Evolutionary conservation across 2,329 filamentous ascomycete species (phyloP).

Genomic region (Monilinia vaccinii-corymbosi): DNA sequence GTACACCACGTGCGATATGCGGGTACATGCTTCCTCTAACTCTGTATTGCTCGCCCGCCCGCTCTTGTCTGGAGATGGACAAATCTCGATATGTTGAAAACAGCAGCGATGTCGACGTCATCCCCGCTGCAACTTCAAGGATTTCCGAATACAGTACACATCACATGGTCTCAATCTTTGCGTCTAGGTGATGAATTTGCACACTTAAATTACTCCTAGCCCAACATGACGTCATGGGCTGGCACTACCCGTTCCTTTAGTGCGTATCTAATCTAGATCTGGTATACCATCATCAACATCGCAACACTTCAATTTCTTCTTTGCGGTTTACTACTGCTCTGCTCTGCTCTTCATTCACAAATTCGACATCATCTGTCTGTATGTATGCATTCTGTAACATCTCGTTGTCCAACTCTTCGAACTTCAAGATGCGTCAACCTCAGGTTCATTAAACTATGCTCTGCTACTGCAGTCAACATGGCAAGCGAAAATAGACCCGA

Average conservation of each 20-base stretch:
- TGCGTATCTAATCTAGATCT: too few species aligned
- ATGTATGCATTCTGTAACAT: background rate
- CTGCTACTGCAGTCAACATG: background rate
- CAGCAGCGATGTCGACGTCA: too few species aligned
- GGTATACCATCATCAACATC: background rate
- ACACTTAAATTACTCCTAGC: background rate
- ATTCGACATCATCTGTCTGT: background rate
- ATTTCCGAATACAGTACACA: background rate
- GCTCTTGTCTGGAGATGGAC: background rate
- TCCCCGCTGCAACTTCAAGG: background rate
- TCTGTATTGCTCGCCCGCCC: background rate
- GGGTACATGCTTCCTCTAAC: constrained; percentile 4
- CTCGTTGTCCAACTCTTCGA: background rate
- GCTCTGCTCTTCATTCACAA: background rate
- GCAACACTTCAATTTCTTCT: background rate
- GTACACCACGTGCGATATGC: background rate
- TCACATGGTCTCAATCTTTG: background rate
- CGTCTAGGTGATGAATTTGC: background rate
- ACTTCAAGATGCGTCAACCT: background rate
- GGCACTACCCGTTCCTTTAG: background rate
- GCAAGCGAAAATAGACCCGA: background rate
- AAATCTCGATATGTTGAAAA: too few species aligned
- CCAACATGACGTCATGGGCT: background rate
- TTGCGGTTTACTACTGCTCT: background rate
- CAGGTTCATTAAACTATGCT: background rate